Conservation (phyloP, 2,329 filamentous ascomycete species). For the Dactylellina leptospora region DNA sequence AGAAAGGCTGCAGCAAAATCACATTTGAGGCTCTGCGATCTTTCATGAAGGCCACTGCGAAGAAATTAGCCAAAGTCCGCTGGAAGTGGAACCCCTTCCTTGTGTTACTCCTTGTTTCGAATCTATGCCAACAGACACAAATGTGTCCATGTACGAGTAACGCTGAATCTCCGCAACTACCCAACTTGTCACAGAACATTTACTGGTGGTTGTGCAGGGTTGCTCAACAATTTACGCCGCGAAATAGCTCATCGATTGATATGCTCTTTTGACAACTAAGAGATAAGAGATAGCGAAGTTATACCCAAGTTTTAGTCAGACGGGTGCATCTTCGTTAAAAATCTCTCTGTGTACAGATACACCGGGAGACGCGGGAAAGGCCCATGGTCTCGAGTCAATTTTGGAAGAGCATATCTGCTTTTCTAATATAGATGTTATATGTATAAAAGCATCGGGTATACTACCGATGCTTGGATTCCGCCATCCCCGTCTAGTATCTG, state of each 20-base stretch:
- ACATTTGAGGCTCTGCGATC: neutral
- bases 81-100: too few relatives aligned
- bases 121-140: too few relatives aligned
- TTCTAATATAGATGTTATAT: constrained; percentile 25
- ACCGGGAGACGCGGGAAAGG: neutral
- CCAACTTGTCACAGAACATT: too few relatives aligned
- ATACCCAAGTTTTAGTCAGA: too few relatives aligned
- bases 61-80: neutral
- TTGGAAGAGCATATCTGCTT: neutral
- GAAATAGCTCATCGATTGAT: neutral
- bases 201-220: too few relatives aligned
- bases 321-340: too few relatives aligned
- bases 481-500: neutral
- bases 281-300: constrained; percentile 25
- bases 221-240: neutral
- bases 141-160: too few relatives aligned
- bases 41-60: neutral
- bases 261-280: neutral
- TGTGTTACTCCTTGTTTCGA: too few relatives aligned
- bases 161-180: too few relatives aligned
- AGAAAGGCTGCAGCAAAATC: too few relatives aligned
- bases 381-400: neutral
- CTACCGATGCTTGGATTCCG: constrained; percentile 5
- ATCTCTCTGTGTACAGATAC: too few relatives aligned
- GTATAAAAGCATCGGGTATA: constrained; percentile 18